Base-by-base conservation (phyloP, 768 basidiomycete genomes). In the Dendrothele bispora region DNA sequence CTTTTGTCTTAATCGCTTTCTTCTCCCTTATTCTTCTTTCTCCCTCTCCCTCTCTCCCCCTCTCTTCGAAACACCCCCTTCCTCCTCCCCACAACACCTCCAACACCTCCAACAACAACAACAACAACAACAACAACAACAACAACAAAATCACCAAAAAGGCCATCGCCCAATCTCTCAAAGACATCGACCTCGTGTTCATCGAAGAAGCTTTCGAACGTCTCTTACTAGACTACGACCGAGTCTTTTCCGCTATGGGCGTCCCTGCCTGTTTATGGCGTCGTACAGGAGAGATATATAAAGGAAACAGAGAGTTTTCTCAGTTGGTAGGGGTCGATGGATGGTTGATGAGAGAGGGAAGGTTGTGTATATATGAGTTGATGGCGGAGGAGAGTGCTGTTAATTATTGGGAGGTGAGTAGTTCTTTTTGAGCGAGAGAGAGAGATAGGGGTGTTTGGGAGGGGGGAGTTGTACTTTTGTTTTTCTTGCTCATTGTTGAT, bases 121-220 rank as follows among this genome's bases (percentile, higher is more conserved):
- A n/a, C n/a, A n/a, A n/a, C n/a, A n/a, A n/a, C n/a, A n/a, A n/a
- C n/a, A n/a, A n/a, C n/a, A n/a, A n/a, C n/a, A n/a, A n/a, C n/a
- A n/a, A n/a, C n/a, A n/a, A n/a, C n/a, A n/a, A n/a, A n/a, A n/a
- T n/a, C n/a, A n/a, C n/a, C n/a, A n/a, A n/a, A n/a, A n/a, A n/a
- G n/a, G n/a, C n/a, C n/a, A n/a, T n/a, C n/a, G n/a, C 45, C 47
- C 11, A 52, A 24, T 30, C 34, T 18, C 17, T 46, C 29, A 30
- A 35, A 7, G 11, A 40, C 14, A 54, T 88, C 86, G 95, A 99
- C 65, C 78, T 97, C 22, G 90, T 98, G 11, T 95, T 97, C 65
- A 95, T 99, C 58, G 95, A 98, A 65, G 95, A 98, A 68, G 94
- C 90, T 0, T 98, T 98, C 59, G 95, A 99, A 64, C 87, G 95